Conservation (phyloP, 2,329 filamentous ascomycete genomes). For the Boeremia exigua region DNA sequence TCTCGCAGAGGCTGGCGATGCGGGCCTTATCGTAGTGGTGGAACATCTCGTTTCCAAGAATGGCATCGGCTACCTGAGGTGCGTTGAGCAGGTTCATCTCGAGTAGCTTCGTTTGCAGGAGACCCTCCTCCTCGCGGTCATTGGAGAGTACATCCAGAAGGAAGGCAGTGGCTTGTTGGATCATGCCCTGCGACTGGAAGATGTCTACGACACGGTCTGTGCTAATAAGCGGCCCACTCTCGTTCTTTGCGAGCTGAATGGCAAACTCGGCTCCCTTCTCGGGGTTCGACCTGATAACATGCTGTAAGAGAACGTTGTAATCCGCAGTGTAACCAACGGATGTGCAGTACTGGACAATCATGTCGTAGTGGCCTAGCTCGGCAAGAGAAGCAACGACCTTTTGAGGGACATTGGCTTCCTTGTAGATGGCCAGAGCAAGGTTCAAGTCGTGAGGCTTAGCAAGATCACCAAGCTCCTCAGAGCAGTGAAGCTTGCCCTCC, state of each 20-base stretch:
- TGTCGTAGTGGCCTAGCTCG: conserved; percentile 94
- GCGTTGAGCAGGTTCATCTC: conserved; percentile 99
- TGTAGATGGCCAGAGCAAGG: conserved; percentile 86
- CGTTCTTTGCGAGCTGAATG: conserved; percentile 86
- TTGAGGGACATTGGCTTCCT: conserved; percentile 86
- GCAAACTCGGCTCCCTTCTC: conserved; percentile 97
- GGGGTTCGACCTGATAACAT: conserved; percentile 80
- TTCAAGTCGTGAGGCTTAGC: conserved; percentile 88
- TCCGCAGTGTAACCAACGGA: conserved; percentile 92
- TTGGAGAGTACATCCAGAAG: conserved; percentile 93
- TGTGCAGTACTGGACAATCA: conserved; percentile 90
- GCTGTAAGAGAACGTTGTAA: conserved; percentile 88
- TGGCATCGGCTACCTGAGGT: conserved; percentile 96
- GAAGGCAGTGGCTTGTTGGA: conserved; percentile 98
- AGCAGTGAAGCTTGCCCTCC: conserved; percentile 94
- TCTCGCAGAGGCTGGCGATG: conserved; percentile 90
- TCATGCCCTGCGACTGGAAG: conserved; percentile 97
- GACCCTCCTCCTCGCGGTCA: conserved; percentile 90
- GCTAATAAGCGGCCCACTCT: conserved; percentile 85
- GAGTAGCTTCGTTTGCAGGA: conserved; percentile 89
- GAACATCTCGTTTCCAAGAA: conserved; percentile 98
- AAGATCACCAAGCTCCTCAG: conserved; percentile 94
- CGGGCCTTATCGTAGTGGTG: conserved; percentile 92
- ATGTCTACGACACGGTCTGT: conserved; percentile 95
- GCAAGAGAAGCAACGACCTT: conserved; percentile 96